A percentile compares a stretch with the other conserved stretches of the same genome.
Conservation (phyloP, 495 filamentous ascomycete genomes). For the Penicillium arizonense region DNA sequence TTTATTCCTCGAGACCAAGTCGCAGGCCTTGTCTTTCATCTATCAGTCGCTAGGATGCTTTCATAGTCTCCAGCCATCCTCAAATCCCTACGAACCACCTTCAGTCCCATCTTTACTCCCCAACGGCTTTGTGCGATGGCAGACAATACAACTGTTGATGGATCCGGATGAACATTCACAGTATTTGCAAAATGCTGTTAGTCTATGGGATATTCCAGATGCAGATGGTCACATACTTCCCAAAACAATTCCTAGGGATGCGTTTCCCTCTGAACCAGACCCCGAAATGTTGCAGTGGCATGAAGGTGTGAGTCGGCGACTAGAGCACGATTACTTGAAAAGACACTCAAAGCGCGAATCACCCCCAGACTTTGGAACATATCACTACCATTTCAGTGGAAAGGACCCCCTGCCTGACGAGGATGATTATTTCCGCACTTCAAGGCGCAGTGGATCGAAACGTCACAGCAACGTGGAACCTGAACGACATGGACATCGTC, state of each 20-base stretch:
- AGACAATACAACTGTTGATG: constrained; percentile 86
- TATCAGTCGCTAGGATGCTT: constrained; percentile 90
- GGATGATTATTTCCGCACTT: constrained; percentile 26
- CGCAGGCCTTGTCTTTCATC: constrained; percentile 77
- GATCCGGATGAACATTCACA: constrained; percentile 85
- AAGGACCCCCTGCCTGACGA: constrained; percentile 29
- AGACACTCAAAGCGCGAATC: constrained; percentile 30
- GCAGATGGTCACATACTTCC: constrained; percentile 78
- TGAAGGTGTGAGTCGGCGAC: constrained; percentile 54
- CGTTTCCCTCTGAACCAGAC: constrained; percentile 75
- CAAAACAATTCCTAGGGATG: constrained; percentile 66
- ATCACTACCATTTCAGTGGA: constrained; percentile 33
- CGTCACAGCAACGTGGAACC: constrained; percentile 21
- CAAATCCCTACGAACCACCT: constrained; percentile 70
- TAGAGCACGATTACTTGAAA: constrained; percentile 43
- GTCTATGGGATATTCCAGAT: constrained; percentile 69
- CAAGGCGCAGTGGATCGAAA: constrained; percentile 16
- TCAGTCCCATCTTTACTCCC: constrained; percentile 77
- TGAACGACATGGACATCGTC: constrained; percentile 16
- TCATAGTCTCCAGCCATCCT: constrained; percentile 68
- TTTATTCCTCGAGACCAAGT: constrained; percentile 78
- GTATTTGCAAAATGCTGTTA: constrained; percentile 78
- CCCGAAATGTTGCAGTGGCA: constrained; percentile 82
- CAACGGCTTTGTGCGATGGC: constrained; percentile 88
- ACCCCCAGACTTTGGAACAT: constrained; percentile 32